These are phyloP conservation scores for Luzula sylvatica DNA, from an alignment of 176 grass and related monocot species.

Conservation along the genomic window DNA sequence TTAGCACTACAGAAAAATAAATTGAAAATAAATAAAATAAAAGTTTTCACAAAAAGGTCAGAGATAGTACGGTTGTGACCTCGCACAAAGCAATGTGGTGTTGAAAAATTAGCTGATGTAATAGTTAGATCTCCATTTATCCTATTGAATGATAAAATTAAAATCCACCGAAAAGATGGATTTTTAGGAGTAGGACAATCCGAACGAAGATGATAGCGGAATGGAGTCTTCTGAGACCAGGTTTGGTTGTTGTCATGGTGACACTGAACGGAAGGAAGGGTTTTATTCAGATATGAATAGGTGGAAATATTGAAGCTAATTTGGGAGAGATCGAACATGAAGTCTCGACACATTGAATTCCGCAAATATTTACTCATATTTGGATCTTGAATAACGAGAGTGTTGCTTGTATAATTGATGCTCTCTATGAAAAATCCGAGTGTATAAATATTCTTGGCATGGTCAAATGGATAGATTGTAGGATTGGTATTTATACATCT, in stretches of 20 bases:
- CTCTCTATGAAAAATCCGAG: background rate
- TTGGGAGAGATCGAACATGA: background rate
- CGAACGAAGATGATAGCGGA: background rate
- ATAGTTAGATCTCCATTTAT: background rate
- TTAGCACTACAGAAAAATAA: background rate
- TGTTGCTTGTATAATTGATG: background rate
- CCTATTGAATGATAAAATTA: slow-evolving; percentile 1
- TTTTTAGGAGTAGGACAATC: background rate
- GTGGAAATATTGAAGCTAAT: background rate
- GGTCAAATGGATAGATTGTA: background rate
- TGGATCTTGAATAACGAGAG: background rate
- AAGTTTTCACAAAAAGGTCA: background rate
- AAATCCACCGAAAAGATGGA: background rate
- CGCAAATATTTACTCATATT: background rate
- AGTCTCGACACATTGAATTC: background rate
- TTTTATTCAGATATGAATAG: background rate
- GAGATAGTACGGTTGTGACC: no score
- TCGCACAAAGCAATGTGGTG: background rate
- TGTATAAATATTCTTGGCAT: background rate
- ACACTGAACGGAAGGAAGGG: background rate
- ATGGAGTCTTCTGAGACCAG: background rate
- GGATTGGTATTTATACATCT: background rate
- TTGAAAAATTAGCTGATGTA: background rate
- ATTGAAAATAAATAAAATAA: background rate
- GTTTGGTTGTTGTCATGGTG: background rate